Conservation (phyloP, 106 monocot species). For the Phalaenopsis aphrodite region DNA sequence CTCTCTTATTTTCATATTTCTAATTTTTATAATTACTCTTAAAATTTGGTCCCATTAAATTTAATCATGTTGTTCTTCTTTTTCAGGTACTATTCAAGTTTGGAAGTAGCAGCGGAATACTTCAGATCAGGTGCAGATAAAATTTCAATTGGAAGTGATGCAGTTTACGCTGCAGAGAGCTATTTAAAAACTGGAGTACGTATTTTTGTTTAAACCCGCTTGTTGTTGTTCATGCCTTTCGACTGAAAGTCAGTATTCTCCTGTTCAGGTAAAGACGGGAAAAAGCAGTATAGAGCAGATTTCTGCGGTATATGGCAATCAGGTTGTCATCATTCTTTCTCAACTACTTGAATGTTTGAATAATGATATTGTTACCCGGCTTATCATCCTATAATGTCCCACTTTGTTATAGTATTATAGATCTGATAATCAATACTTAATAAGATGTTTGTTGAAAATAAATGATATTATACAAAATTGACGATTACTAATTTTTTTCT, state of each 20-base stretch:
- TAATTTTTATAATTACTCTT: neutral
- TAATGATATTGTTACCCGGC: neutral
- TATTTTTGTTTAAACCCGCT: constrained; percentile 6
- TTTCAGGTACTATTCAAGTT: constrained; percentile 84
- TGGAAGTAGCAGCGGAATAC: constrained; percentile 98
- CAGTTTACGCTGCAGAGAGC: constrained; percentile 91
- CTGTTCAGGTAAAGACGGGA: constrained; percentile 74
- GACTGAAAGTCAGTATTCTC: neutral
- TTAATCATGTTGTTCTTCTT: constrained; percentile 4
- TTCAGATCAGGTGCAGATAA: constrained; percentile 99
- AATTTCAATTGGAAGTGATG: constrained; percentile 99
- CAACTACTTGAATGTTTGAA: neutral
- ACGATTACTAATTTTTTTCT: neutral
- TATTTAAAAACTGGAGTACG: constrained; percentile 77
- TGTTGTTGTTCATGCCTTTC: neutral
- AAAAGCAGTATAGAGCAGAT: constrained; percentile 97
- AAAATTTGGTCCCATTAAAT: neutral
- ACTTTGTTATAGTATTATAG: neutral
- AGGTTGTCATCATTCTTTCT: constrained; percentile 32
- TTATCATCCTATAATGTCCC: neutral
- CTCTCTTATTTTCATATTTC: neutral
- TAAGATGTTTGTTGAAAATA: neutral
- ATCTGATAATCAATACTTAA: neutral
- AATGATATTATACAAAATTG: neutral
- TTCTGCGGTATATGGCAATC: constrained; percentile 87